phyloP scores from a whole-genome alignment of 2,329 filamentous ascomycete genomes.

The Fusarium temperatum region DNA sequence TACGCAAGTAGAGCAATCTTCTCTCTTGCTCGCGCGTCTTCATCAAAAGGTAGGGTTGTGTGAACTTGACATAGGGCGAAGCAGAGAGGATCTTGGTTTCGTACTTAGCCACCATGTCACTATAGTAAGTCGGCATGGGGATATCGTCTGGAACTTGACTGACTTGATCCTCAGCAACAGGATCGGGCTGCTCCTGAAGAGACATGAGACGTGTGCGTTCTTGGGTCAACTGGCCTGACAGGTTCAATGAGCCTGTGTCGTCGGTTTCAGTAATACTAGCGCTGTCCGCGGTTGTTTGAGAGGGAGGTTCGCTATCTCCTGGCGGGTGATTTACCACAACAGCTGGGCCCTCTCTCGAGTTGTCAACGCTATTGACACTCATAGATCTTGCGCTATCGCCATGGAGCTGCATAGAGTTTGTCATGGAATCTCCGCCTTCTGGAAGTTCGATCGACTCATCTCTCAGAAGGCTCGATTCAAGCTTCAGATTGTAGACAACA shows the following conservation, averaged over 20 bases:
- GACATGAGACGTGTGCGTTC: conserved; percentile 46
- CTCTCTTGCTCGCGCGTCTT: conserved; percentile 91
- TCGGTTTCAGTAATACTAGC: conserved; percentile 41
- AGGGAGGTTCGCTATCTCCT: conserved; percentile 50
- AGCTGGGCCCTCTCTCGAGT: conserved; percentile 42
- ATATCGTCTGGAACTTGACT: conserved; percentile 77
- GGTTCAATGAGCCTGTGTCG: conserved; percentile 42
- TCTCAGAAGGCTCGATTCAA: conserved; percentile 92
- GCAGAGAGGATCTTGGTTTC: conserved; percentile 93
- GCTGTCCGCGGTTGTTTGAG: conserved; percentile 47
- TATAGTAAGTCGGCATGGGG: conserved; percentile 91
- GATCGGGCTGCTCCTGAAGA: conserved; percentile 56
- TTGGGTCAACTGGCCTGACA: conserved; percentile 32
- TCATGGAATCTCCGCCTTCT: conserved; percentile 57
- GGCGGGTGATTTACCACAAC: conserved; percentile 49
- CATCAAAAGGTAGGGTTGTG: conserved; percentile 91
- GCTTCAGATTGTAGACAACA: conserved; percentile 95
- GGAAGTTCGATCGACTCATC: conserved; percentile 92
- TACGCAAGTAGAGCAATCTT: conserved; percentile 81
- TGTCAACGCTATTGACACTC: conserved; percentile 45
- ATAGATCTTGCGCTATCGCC: conserved; percentile 51
- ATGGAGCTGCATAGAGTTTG: conserved; percentile 53
- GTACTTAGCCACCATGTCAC: conserved; percentile 92
- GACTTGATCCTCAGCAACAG: conserved; percentile 59
- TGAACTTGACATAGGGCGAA: conserved; percentile 95